Percentiles rank a stretch among this genome's conserved stretches.
phyloP scores from a whole-genome alignment of 495 filamentous ascomycete genomes.

The Aspergillus sclerotioniger region DNA sequence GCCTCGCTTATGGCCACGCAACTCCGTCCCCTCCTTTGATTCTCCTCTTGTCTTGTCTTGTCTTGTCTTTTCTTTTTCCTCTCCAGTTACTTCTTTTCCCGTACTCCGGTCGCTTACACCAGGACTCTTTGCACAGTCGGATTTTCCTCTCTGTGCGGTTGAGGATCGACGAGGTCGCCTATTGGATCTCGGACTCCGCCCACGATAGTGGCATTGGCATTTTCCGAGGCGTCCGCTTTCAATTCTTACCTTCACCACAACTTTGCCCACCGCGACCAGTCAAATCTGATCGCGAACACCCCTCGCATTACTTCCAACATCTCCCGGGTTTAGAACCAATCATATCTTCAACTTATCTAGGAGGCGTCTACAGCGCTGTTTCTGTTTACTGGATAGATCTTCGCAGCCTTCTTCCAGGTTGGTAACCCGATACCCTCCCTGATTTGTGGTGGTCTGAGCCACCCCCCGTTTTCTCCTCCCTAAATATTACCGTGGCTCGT shows the following conservation, averaged over 20 bases:
- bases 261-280: conserved; percentile 8
- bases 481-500: background rate
- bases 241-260: conserved; percentile 15
- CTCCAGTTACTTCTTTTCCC: conserved; percentile 2
- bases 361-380: background rate
- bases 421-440: background rate
- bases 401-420: background rate
- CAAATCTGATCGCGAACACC: background rate
- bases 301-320: conserved; percentile 3
- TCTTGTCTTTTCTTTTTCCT: conserved; percentile 14
- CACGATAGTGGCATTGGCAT: conserved; percentile 22
- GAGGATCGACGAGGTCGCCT: conserved; percentile 17
- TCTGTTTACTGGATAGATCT: conserved; percentile 1
- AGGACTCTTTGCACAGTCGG: conserved; percentile 14
- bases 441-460: conserved; percentile 6
- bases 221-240: conserved; percentile 19
- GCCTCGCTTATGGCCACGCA: conserved; percentile 26
- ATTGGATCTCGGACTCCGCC: conserved; percentile 20
- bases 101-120: conserved; percentile 16
- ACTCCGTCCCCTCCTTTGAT: conserved; percentile 11
- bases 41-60: conserved; percentile 11
- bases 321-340: background rate
- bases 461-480: background rate
- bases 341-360: conserved; percentile 2
- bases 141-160: conserved; percentile 18